Evolutionary conservation across 768 basidiomycete genomes (phyloP).

Genomic region (Suillus bovinus): DNA sequence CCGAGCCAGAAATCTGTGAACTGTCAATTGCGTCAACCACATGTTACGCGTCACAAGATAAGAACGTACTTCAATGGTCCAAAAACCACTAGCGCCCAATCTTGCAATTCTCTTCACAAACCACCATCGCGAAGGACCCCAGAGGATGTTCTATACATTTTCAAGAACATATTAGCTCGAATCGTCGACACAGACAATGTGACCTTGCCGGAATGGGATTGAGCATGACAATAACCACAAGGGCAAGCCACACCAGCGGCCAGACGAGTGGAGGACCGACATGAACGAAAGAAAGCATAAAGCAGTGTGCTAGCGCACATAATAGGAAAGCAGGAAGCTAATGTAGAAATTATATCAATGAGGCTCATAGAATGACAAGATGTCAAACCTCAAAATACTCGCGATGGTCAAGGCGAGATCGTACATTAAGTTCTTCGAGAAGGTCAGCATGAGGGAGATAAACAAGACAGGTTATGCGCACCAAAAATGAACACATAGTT

Average conservation of each 20-base stretch:
- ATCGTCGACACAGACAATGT: not conserved
- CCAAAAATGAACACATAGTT: conserved; percentile 96
- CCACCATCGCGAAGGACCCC: conserved; percentile 65
- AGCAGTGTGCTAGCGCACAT: conserved; percentile 70
- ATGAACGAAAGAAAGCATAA: conserved; percentile 79
- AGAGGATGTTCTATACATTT: conserved; percentile 45
- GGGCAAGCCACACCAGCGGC: conserved; percentile 80
- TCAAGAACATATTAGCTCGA: not conserved
- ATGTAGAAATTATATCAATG: conserved; percentile 9
- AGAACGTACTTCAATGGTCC: conserved; percentile 66
- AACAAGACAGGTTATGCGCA: conserved; percentile 29
- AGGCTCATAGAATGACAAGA: conserved; percentile 10
- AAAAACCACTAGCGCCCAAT: conserved; percentile 67
- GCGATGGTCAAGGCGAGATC: conserved; percentile 72
- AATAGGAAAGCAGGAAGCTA: conserved; percentile 85
- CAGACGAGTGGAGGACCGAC: conserved; percentile 74
- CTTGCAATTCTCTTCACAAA: conserved; percentile 61
- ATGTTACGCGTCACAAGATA: not conserved
- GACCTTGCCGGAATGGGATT: conserved; percentile 68
- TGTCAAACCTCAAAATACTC: conserved; percentile 67
- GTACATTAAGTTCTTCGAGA: conserved; percentile 63
- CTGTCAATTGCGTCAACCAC: conserved; percentile 34
- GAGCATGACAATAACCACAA: conserved; percentile 58
- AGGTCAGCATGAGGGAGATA: not conserved
- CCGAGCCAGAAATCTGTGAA: conserved; percentile 92